Percentiles rank a stretch among this genome's conserved stretches.
These are phyloP conservation scores for Xylaria flabelliformis DNA, from an alignment of 495 filamentous ascomycete species.

Conservation along the genomic window DNA sequence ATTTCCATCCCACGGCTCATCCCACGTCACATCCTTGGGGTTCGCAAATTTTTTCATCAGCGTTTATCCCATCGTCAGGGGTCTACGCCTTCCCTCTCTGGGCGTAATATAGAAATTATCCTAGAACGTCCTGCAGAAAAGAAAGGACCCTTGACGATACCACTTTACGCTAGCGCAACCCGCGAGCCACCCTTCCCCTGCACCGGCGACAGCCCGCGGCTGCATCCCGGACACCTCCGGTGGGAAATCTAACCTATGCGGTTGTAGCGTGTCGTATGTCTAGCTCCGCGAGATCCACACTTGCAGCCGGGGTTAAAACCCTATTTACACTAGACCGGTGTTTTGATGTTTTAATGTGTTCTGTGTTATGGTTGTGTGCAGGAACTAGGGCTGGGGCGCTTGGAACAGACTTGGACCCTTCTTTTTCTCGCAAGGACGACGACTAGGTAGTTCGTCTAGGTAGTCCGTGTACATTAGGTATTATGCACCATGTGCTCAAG, in stretches of 20 bases:
- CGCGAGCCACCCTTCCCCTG: neutral
- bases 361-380: neutral
- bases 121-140: conserved; percentile 2
- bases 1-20: conserved; percentile 5
- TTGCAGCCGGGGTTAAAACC: neutral
- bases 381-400: neutral
- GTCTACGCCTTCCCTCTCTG: neutral
- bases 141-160: neutral
- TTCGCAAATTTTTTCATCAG: conserved; percentile 12
- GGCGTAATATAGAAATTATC: neutral
- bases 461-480: neutral
- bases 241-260: neutral
- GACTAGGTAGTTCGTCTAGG: neutral
- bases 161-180: neutral
- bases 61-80: neutral
- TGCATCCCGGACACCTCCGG: neutral
- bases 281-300: neutral
- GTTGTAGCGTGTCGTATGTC: neutral
- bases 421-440: neutral
- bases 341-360: neutral
- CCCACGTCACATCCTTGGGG: neutral
- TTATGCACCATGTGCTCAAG: neutral
- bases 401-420: neutral
- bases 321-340: conserved; percentile 1
- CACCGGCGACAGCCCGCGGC: conserved; percentile 9